Conservation (phyloP, 2,329 filamentous ascomycete species). For the Didymella segeticola region DNA sequence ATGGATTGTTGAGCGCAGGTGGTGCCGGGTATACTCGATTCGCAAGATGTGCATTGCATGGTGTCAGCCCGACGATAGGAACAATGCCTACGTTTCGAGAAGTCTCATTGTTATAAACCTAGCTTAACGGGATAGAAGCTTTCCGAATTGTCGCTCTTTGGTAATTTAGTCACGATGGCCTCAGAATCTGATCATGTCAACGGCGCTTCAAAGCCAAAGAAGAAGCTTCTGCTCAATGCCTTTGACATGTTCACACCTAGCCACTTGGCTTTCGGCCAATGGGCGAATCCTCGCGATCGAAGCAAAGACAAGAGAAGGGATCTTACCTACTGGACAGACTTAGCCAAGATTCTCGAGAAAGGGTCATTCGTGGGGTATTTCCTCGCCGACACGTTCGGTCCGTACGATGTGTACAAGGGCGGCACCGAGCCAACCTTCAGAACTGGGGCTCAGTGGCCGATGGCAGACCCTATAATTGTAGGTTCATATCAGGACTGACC, state of each 20-base stretch:
- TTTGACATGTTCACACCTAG: constrained; percentile 39
- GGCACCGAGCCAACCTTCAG: constrained; percentile 61
- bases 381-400: constrained; percentile 57
- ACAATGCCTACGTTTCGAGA: not conserved
- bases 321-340: constrained; percentile 35
- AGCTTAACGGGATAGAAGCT: not conserved
- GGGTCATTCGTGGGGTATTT: constrained; percentile 43
- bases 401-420: constrained; percentile 67
- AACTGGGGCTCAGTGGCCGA: constrained; percentile 70
- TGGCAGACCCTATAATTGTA: constrained; percentile 64
- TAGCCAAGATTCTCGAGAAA: constrained; percentile 39
- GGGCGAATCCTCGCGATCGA: constrained; percentile 20
- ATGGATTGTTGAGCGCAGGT: not conserved
- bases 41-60: not conserved
- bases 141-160: not conserved
- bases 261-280: constrained; percentile 20
- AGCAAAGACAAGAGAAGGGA: constrained; percentile 25
- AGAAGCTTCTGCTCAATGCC: constrained; percentile 47
- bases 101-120: no score
- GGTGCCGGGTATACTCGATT: not conserved
- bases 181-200: not conserved
- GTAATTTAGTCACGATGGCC: not conserved
- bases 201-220: constrained; percentile 28
- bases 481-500: not conserved
- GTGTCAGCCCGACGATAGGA: not conserved